Conservation (phyloP, 257 asterid genomes). For the Fraxinus anomala region DNA sequence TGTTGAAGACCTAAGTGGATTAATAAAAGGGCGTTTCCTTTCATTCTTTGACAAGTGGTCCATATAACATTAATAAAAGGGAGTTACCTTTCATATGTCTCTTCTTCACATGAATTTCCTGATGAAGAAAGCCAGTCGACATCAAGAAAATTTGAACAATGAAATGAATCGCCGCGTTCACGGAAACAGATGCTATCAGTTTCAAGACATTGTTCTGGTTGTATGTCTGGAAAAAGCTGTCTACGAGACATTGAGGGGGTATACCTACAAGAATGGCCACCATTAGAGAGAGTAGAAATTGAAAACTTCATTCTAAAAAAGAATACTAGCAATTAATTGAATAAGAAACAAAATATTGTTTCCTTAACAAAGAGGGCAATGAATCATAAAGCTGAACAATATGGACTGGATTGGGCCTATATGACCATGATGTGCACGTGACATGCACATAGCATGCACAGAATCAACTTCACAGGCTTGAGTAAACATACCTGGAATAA, state of each 20-base stretch:
- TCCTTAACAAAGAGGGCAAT: not conserved
- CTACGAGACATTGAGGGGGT: conserved; percentile 61
- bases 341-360: conserved; percentile 1
- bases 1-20: not conserved
- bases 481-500: conserved; percentile 53
- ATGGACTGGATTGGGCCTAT: not conserved
- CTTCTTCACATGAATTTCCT: conserved; percentile 89
- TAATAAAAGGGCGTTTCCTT: not conserved
- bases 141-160: conserved; percentile 76
- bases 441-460: not conserved
- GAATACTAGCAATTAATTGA: not conserved
- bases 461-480: not conserved
- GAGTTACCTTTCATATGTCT: conserved; percentile 66
- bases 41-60: not conserved
- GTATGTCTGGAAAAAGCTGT: conserved; percentile 52
- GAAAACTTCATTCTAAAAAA: not conserved
- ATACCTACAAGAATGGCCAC: conserved; percentile 46
- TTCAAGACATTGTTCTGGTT: conserved; percentile 43
- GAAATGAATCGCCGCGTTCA: conserved; percentile 50
- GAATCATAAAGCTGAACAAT: not conserved
- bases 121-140: conserved; percentile 90
- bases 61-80: conserved; percentile 2
- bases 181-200: conserved; percentile 42
- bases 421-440: not conserved
- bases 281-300: conserved; percentile 1